These are phyloP conservation scores for Alectoria sarmentosa DNA, from an alignment of 495 filamentous ascomycete genomes.

Conservation along the genomic window DNA sequence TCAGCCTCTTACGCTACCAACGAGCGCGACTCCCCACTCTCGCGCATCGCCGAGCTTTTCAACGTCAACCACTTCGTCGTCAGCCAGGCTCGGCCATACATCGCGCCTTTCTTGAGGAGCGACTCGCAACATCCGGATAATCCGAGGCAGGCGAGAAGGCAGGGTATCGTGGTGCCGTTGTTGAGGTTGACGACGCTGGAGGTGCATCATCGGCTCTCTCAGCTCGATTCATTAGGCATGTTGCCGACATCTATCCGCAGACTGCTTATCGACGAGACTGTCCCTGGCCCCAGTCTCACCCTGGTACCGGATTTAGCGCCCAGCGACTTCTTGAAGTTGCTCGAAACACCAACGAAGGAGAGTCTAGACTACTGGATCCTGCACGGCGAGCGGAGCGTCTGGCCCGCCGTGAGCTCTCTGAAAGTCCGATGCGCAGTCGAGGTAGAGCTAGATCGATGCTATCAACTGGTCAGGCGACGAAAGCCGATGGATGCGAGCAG, in stretches of 20 bases:
- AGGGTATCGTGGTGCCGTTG: slow-evolving; percentile 53
- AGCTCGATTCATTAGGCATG: slow-evolving; percentile 70
- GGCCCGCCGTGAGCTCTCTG: slow-evolving; percentile 83
- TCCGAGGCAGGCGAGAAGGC: slow-evolving; percentile 47
- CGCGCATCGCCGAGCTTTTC: slow-evolving; percentile 83
- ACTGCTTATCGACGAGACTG: slow-evolving; percentile 79
- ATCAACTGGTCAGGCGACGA: slow-evolving; percentile 65
- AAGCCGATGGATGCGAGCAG: slow-evolving; percentile 37
- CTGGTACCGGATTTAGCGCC: slow-evolving; percentile 73
- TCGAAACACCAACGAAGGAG: slow-evolving; percentile 71
- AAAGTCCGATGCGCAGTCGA: slow-evolving; percentile 82
- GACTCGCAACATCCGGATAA: slow-evolving; percentile 71
- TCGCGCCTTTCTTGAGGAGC: slow-evolving; percentile 76
- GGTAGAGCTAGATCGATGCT: slow-evolving; percentile 75
- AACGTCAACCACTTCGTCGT: slow-evolving; percentile 89
- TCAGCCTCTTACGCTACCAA: slow-evolving; percentile 52
- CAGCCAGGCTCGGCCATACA: slow-evolving; percentile 68
- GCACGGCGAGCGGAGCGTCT: slow-evolving; percentile 78
- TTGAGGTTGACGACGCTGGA: slow-evolving; percentile 66
- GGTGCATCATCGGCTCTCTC: slow-evolving; percentile 71
- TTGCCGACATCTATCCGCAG: slow-evolving; percentile 63
- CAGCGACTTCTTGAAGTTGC: slow-evolving; percentile 63
- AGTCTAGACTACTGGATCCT: slow-evolving; percentile 79
- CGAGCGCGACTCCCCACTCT: slow-evolving; percentile 72
- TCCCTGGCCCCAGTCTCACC: slow-evolving; percentile 73